These are phyloP conservation scores for Tritrichomonas foetus DNA, from an alignment of 208 protist species.

Conservation along the genomic window DNA sequence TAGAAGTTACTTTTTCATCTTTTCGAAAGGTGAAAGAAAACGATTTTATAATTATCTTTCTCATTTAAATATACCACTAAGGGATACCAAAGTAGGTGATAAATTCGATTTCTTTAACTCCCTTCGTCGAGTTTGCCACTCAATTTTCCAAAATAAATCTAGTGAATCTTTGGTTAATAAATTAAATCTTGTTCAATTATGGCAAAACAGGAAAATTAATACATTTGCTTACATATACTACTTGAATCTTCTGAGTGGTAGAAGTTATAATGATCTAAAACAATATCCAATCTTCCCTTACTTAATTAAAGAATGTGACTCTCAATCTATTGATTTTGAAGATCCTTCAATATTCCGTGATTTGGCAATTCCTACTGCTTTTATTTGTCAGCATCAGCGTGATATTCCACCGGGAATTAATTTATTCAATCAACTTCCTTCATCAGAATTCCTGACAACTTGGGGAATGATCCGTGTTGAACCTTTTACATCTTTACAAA, in stretches of 20 bases:
- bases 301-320: constrained; percentile 55
- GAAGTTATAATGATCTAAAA: neutral
- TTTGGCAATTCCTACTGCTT: neutral
- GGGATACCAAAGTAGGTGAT: too few relatives aligned
- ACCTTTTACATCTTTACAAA: constrained; percentile 52
- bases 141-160: too few relatives aligned
- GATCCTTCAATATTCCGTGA: neutral
- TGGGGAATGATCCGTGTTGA: constrained; percentile 49
- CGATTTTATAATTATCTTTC: neutral
- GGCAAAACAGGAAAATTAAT: neutral
- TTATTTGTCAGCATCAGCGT: neutral
- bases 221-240: neutral
- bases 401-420: neutral
- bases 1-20: neutral
- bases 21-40: neutral
- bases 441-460: constrained; percentile 38
- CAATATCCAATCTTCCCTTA: constrained; percentile 50
- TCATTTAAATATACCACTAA: too few relatives aligned
- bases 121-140: too few relatives aligned
- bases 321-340: neutral
- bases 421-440: constrained; percentile 13
- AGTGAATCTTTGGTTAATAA: too few relatives aligned
- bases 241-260: neutral
- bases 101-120: too few relatives aligned
- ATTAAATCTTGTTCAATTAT: neutral